Percentiles rank a stretch among this genome's conserved stretches.
phyloP scores from a whole-genome alignment of 2,329 filamentous ascomycete genomes.

The Neoascochyta sp. region DNA sequence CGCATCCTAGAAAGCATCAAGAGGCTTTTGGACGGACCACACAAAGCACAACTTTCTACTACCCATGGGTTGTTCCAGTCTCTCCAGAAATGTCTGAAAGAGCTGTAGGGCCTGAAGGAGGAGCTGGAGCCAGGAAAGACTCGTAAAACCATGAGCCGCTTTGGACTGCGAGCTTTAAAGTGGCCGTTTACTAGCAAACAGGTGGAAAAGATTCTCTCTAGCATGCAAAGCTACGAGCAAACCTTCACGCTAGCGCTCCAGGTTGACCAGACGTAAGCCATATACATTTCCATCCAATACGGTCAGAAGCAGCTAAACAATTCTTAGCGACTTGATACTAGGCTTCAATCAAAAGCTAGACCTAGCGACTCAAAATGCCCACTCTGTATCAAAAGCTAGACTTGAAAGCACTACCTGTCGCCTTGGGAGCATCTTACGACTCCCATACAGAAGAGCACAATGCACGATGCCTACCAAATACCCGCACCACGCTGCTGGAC shows the following conservation, averaged over 20 bases:
- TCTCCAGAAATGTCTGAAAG: slow-evolving; percentile 11
- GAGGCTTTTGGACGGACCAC: slow-evolving; percentile 25
- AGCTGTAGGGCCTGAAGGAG: slow-evolving; percentile 10
- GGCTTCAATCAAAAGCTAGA: too few relatives aligned
- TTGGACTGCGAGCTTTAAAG: slow-evolving; percentile 37
- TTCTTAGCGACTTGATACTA: too few relatives aligned
- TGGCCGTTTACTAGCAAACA: slow-evolving; percentile 42
- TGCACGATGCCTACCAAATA: slow-evolving; percentile 19
- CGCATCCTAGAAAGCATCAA: slow-evolving; percentile 21
- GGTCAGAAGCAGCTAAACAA: too few relatives aligned
- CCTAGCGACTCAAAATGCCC: too few relatives aligned
- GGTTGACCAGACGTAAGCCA: slow-evolving; percentile 35
- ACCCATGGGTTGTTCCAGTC: slow-evolving; percentile 19
- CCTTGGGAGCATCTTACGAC: slow-evolving; percentile 14
- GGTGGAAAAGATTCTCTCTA: slow-evolving; percentile 23
- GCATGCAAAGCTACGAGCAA: slow-evolving; percentile 25
- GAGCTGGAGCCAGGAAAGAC: slow-evolving; percentile 11
- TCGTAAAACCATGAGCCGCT: slow-evolving; percentile 29
- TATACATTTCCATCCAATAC: too few relatives aligned
- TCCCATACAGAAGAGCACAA: slow-evolving; percentile 14
- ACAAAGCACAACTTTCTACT: slow-evolving; percentile 23
- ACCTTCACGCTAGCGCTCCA: slow-evolving; percentile 31
- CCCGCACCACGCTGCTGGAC: slow-evolving; percentile 21
- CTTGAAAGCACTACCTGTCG: slow-evolving; percentile 2
- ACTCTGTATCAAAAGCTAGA: slow-evolving; percentile 6